Conservation (phyloP, 2,329 filamentous ascomycete genomes). For the Setomelanomma holmii region DNA sequence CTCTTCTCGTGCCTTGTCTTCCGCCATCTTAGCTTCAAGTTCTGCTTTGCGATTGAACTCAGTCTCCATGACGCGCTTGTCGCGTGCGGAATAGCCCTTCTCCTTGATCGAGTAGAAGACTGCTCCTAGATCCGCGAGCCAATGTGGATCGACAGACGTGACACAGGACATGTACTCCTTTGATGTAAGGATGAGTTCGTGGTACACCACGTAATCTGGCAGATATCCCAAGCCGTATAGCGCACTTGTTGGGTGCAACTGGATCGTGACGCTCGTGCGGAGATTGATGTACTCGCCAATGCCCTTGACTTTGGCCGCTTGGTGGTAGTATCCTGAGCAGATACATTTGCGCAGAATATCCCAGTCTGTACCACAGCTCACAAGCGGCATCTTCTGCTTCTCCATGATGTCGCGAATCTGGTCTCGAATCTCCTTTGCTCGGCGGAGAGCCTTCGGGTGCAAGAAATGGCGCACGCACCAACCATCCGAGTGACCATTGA, state of each 20-base stretch:
- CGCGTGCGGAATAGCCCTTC: slow-evolving; percentile 89
- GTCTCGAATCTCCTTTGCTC: slow-evolving; percentile 92
- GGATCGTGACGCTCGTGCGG: slow-evolving; percentile 90
- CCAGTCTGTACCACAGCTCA: slow-evolving; percentile 95
- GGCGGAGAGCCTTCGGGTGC: slow-evolving; percentile 89
- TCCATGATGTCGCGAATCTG: slow-evolving; percentile 94
- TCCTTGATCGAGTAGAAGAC: slow-evolving; percentile 98
- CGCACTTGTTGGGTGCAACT: slow-evolving; percentile 91
- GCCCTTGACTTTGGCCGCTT: slow-evolving; percentile 94
- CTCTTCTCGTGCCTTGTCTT: slow-evolving; percentile 76
- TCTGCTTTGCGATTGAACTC: slow-evolving; percentile 95
- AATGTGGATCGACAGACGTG: slow-evolving; percentile 93
- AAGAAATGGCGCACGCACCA: slow-evolving; percentile 96
- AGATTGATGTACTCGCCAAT: slow-evolving; percentile 98
- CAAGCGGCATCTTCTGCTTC: slow-evolving; percentile 86
- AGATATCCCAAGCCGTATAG: slow-evolving; percentile 92
- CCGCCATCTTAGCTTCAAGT: slow-evolving; percentile 90
- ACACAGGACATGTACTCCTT: slow-evolving; percentile 99
- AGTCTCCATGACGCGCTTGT: slow-evolving; percentile 85
- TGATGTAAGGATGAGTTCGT: slow-evolving; percentile 94
- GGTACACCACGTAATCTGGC: slow-evolving; percentile 96
- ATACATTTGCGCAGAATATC: slow-evolving; percentile 95
- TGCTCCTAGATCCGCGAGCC: slow-evolving; percentile 93
- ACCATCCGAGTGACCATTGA: slow-evolving; percentile 85
- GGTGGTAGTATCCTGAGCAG: slow-evolving; percentile 97